phyloP scores from a whole-genome alignment of 2,329 filamentous ascomycete species.

The Mycocentrospora acerina region DNA sequence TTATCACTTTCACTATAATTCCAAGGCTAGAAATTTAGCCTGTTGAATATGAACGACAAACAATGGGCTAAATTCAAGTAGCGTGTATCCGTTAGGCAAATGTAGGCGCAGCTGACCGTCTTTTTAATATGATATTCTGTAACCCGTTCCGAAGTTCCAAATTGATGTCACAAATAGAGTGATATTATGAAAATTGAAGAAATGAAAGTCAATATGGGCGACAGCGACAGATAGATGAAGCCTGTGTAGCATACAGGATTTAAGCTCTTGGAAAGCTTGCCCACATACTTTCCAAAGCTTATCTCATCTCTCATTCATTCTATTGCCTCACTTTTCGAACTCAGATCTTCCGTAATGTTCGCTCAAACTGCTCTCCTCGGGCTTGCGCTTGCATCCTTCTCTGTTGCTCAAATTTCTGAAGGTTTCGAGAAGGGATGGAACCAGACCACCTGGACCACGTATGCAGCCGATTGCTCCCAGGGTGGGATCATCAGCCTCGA shows the following conservation, averaged over 20 bases:
- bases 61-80: neutral
- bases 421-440: slow-evolving; percentile 63
- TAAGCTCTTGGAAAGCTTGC: slow-evolving; percentile 9
- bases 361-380: slow-evolving; percentile 48
- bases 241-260: neutral
- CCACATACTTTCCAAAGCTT: slow-evolving; percentile 2
- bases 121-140: neutral
- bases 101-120: slow-evolving; percentile 1
- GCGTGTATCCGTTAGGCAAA: neutral
- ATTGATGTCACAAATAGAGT: slow-evolving; percentile 9
- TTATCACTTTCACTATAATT: no score
- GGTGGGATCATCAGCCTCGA: slow-evolving; percentile 60
- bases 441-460: slow-evolving; percentile 58
- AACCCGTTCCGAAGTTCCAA: slow-evolving; percentile 5
- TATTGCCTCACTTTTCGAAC: neutral
- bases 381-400: slow-evolving; percentile 48
- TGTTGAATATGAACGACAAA: no score
- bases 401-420: slow-evolving; percentile 56
- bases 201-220: slow-evolving; percentile 5
- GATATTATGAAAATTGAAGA: neutral
- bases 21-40: no score
- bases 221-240: slow-evolving; percentile 2
- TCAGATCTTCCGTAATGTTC: slow-evolving; percentile 43
- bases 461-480: slow-evolving; percentile 62
- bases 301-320: neutral